phyloP scores from a whole-genome alignment of 179 eudicot genomes.

The Silene noctiflora region DNA sequence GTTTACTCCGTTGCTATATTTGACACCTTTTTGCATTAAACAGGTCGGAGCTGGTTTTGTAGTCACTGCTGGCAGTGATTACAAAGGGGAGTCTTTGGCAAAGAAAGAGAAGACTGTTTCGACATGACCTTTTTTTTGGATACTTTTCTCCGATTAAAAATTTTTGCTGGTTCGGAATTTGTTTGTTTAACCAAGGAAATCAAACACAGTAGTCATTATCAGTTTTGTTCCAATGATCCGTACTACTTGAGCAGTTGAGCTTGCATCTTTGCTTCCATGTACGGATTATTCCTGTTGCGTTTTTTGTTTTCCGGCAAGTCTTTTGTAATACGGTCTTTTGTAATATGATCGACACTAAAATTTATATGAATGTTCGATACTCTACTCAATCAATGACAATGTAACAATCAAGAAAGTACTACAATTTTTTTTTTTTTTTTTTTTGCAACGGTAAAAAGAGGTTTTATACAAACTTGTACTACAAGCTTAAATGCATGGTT shows the following conservation, averaged over 20 bases:
- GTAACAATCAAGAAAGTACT: too few relatives aligned
- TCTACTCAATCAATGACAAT: too few relatives aligned
- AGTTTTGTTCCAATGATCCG: constrained; percentile 20
- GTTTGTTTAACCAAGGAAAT: constrained; percentile 22
- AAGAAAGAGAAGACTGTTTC: constrained; percentile 50
- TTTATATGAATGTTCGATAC: too few relatives aligned
- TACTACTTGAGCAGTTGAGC: too few relatives aligned
- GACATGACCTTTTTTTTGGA: constrained; percentile 15
- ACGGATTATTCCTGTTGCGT: background rate
- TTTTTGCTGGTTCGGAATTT: constrained; percentile 6
- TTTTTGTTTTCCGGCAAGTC: too few relatives aligned
- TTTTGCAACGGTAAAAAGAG: too few relatives aligned
- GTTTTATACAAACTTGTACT: too few relatives aligned
- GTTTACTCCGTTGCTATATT: background rate
- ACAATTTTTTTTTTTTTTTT: too few relatives aligned
- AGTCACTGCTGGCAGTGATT: constrained; percentile 74
- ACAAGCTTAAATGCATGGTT: too few relatives aligned
- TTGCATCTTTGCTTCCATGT: background rate
- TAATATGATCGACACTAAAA: too few relatives aligned
- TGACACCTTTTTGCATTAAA: background rate
- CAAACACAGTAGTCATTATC: background rate
- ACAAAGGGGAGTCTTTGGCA: constrained; percentile 83
- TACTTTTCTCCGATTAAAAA: background rate
- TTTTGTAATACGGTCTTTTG: too few relatives aligned
- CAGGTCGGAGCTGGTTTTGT: constrained; percentile 95